Evolutionary conservation across 441 rosid genomes (phyloP).

Genomic region (Croton laevigatus): DNA sequence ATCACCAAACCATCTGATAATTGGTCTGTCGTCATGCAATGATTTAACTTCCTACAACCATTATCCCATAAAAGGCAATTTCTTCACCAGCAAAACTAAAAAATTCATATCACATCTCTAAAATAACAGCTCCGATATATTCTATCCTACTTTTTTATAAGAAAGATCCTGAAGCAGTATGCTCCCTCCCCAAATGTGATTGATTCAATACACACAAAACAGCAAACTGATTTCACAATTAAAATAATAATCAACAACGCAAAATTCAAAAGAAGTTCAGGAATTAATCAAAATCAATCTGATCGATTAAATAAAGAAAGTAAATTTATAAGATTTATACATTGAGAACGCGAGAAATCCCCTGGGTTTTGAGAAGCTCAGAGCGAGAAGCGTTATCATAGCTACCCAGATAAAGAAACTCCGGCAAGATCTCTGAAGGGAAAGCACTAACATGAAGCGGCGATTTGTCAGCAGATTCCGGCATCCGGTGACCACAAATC

Average conservation of each 20-base stretch:
- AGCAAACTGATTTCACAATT: neutral
- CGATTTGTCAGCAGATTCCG: constrained; percentile 39
- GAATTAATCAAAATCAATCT: neutral
- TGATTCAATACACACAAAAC: neutral
- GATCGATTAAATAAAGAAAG: neutral
- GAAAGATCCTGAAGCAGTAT: neutral
- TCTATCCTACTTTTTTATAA: neutral
- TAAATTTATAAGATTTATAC: constrained; percentile 33
- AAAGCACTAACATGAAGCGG: constrained; percentile 72
- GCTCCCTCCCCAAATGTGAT: neutral
- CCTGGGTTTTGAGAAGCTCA: constrained; percentile 83
- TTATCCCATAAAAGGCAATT: neutral
- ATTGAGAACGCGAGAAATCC: constrained; percentile 86
- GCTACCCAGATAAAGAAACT: constrained; percentile 87
- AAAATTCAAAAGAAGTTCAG: neutral
- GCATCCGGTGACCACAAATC: constrained; percentile 81
- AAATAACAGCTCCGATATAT: neutral
- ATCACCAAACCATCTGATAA: neutral
- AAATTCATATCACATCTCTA: neutral
- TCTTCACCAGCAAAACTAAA: neutral
- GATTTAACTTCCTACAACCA: neutral
- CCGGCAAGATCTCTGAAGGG: constrained; percentile 86
- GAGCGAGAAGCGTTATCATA: constrained; percentile 98
- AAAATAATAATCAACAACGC: neutral
- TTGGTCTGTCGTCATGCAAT: neutral